These are phyloP conservation scores for Wakefieldia striispora DNA, from an alignment of 768 basidiomycete species.

Conservation along the genomic window DNA sequence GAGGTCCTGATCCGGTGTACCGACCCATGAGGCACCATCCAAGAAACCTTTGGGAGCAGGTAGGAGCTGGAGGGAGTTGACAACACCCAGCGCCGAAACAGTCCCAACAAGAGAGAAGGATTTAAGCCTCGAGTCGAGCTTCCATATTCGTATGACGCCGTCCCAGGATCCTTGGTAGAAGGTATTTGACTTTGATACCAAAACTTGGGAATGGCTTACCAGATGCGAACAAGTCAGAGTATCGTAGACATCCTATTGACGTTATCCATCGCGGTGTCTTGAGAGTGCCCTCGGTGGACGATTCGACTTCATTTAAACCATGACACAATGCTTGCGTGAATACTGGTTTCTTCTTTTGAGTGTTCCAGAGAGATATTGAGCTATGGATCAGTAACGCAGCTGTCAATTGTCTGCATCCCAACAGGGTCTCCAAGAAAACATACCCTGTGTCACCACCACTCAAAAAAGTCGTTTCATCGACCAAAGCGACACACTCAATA, in stretches of 20 bases:
- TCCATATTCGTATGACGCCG: constrained; percentile 87
- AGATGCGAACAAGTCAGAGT: constrained; percentile 88
- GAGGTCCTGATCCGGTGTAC: background rate
- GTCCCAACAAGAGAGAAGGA: constrained; percentile 69
- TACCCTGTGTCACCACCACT: constrained; percentile 97
- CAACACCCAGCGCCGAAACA: constrained; percentile 68
- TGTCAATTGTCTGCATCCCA: background rate
- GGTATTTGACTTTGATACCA: background rate
- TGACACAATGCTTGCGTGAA: constrained; percentile 87
- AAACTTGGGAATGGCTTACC: constrained; percentile 46
- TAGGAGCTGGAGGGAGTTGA: constrained; percentile 88
- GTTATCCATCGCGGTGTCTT: constrained; percentile 91
- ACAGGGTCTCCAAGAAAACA: constrained; percentile 21
- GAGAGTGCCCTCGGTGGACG: constrained; percentile 72
- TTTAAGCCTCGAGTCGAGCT: constrained; percentile 74
- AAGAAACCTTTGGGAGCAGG: constrained; percentile 43
- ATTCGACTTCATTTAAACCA: constrained; percentile 70
- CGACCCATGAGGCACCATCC: constrained; percentile 44
- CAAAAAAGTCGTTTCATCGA: constrained; percentile 91
- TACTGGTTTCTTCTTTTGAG: constrained; percentile 90
- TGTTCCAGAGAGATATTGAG: constrained; percentile 91
- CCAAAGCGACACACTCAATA: constrained; percentile 89
- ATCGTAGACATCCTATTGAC: constrained; percentile 73
- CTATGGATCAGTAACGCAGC: constrained; percentile 26
- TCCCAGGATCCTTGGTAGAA: constrained; percentile 82